phyloP scores from a whole-genome alignment of 148 eudicot species.

The Rhododendron griersonianum region DNA sequence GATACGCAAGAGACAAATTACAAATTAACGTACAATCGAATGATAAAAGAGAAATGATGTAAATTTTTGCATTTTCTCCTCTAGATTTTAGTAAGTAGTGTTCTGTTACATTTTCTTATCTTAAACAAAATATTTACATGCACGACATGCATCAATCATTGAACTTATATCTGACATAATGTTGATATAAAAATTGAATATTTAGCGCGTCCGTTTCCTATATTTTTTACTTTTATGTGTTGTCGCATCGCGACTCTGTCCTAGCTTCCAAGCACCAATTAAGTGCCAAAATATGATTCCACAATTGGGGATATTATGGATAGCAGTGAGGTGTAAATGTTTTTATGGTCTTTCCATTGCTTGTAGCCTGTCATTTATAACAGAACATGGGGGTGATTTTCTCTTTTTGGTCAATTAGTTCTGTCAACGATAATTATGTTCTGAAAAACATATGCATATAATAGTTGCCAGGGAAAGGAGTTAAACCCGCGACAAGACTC shows the following conservation, averaged over 20 bases:
- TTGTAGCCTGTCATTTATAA: not conserved
- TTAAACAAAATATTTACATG: not conserved
- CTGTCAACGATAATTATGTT: not conserved
- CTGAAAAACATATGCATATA: not conserved
- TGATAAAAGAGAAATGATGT: not conserved
- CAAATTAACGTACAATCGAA: not conserved
- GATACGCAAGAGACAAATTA: not conserved
- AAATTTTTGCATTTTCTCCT: not conserved
- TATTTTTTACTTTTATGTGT: not conserved
- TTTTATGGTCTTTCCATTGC: too few relatives aligned
- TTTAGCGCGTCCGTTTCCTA: not conserved
- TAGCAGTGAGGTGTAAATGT: not conserved
- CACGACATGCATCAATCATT: not conserved
- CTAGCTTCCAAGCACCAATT: not conserved
- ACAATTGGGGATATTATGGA: not conserved
- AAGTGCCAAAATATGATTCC: not conserved
- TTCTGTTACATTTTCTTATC: not conserved
- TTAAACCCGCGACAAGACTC: conserved; percentile 74
- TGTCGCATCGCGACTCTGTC: not conserved
- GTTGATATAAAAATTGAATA: not conserved
- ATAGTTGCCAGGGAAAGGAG: not conserved
- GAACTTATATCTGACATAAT: not conserved
- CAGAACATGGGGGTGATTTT: not conserved
- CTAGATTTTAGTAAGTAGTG: not conserved
- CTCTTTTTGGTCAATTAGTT: not conserved